Percentiles rank a stretch among this genome's conserved stretches.
Evolutionary conservation across 495 filamentous ascomycete genomes (phyloP).

Genomic region (Lichina pygmaea): DNA sequence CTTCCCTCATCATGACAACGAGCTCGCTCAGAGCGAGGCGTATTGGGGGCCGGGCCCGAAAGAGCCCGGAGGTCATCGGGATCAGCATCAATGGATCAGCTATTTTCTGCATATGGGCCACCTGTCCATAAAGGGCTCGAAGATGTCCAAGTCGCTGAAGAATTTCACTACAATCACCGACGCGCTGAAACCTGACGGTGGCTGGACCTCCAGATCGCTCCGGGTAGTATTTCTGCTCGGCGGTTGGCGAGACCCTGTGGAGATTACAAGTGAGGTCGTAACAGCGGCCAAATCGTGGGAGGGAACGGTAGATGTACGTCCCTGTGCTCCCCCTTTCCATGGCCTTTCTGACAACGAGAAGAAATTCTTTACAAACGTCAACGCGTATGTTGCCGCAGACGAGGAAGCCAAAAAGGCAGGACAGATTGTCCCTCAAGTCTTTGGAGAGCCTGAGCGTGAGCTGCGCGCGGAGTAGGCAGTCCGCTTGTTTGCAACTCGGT

Average conservation of each 20-base stretch:
- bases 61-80: slow-evolving; percentile 3
- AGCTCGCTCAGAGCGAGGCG: slow-evolving; percentile 81
- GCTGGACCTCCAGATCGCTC: slow-evolving; percentile 57
- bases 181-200: slow-evolving; percentile 34
- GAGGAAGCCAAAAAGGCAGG: background rate
- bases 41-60: slow-evolving; percentile 25
- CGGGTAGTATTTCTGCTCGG: slow-evolving; percentile 73
- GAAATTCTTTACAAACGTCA: slow-evolving; percentile 75
- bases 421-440: background rate
- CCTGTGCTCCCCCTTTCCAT: too few species aligned
- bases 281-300: slow-evolving; percentile 56
- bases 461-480: slow-evolving; percentile 12
- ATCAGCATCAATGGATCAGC: slow-evolving; percentile 48
- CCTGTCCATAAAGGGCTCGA: slow-evolving; percentile 63
- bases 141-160: slow-evolving; percentile 90
- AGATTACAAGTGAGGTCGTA: slow-evolving; percentile 64
- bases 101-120: slow-evolving; percentile 97
- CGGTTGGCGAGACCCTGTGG: slow-evolving; percentile 71
- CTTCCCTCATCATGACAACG: slow-evolving; percentile 94
- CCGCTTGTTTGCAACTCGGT: background rate
- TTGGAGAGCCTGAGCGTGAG: background rate
- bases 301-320: slow-evolving; percentile 31
- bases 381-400: slow-evolving; percentile 9
- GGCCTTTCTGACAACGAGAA: background rate
- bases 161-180: slow-evolving; percentile 93